Percentiles rank a stretch among this genome's conserved stretches.
These are phyloP conservation scores for Excoecaria agallocha DNA, from an alignment of 345 rosid species.

Conservation along the genomic window DNA sequence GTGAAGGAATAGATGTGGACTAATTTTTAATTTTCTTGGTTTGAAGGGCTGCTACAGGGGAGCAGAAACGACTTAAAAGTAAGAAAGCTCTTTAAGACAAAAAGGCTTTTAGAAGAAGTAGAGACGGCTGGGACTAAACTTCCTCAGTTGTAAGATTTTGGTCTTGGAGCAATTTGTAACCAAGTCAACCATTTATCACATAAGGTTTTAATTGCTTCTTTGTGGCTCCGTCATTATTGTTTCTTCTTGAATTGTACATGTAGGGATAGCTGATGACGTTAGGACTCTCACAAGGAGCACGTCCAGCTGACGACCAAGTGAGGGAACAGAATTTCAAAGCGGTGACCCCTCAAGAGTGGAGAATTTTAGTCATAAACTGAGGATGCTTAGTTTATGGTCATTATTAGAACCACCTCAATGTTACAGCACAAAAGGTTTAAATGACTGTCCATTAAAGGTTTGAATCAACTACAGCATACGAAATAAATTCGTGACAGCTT, in stretches of 20 bases:
- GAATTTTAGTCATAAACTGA: neutral
- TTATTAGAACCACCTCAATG: neutral
- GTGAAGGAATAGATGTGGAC: neutral
- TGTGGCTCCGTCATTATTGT: neutral
- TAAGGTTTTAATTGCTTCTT: neutral
- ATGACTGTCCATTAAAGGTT: neutral
- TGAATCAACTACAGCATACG: neutral
- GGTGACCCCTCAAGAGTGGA: neutral
- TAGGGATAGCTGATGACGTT: neutral
- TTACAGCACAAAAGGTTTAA: neutral
- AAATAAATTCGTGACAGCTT: neutral
- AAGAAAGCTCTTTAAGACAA: conserved; percentile 76
- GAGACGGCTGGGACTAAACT: conserved; percentile 66
- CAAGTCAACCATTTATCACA: neutral
- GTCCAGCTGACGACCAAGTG: neutral
- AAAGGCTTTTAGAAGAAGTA: conserved; percentile 77
- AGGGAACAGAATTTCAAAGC: neutral
- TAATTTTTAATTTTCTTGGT: conserved; percentile 1
- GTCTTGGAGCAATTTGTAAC: neutral
- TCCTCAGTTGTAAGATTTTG: neutral
- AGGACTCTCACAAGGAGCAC: neutral
- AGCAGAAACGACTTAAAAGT: conserved; percentile 69
- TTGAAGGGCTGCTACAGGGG: conserved; percentile 83
- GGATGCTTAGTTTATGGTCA: neutral
- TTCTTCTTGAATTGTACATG: neutral